Percentiles rank a stretch among this genome's conserved stretches.
Conservation (phyloP, 768 basidiomycete genomes). For the Cantharellus anzutake region DNA sequence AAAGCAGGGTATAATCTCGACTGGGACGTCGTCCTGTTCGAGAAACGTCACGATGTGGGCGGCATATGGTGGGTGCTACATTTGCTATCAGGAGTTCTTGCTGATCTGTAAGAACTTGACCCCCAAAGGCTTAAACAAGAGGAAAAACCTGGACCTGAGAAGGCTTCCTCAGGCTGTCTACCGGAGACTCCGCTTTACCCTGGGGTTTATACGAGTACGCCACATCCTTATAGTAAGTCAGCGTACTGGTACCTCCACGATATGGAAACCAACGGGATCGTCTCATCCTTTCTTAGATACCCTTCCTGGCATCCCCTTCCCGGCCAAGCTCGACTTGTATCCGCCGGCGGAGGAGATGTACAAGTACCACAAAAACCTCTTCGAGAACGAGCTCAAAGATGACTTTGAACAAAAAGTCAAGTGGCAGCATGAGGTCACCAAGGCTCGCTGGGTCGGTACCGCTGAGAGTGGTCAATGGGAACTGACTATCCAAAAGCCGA, state of each 20-base stretch:
- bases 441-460: slow-evolving; percentile 27
- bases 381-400: too few relatives aligned
- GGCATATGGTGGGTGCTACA: slow-evolving; percentile 31
- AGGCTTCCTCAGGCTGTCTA: too few relatives aligned
- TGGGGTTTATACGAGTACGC: slow-evolving; percentile 33
- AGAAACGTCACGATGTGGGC: slow-evolving; percentile 33
- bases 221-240: slow-evolving; percentile 25
- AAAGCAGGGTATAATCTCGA: slow-evolving; percentile 19
- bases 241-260: too few relatives aligned
- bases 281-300: slow-evolving; percentile 19
- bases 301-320: slow-evolving; percentile 33
- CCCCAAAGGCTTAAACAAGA: slow-evolving; percentile 18
- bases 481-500: slow-evolving; percentile 17
- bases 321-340: slow-evolving; percentile 29
- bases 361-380: slow-evolving; percentile 28
- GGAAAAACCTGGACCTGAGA: too few relatives aligned
- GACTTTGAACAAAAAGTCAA: too few relatives aligned
- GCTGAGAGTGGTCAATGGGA: slow-evolving; percentile 26
- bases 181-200: slow-evolving; percentile 40
- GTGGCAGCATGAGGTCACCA: slow-evolving; percentile 25
- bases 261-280: not conserved
- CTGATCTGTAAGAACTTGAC: slow-evolving; percentile 18
- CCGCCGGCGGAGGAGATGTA: slow-evolving; percentile 28
- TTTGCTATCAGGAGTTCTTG: not conserved
- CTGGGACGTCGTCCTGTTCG: slow-evolving; percentile 34